Conservation (phyloP, 1,284 basidiomycete species). For the Trichosporon sp. region DNA sequence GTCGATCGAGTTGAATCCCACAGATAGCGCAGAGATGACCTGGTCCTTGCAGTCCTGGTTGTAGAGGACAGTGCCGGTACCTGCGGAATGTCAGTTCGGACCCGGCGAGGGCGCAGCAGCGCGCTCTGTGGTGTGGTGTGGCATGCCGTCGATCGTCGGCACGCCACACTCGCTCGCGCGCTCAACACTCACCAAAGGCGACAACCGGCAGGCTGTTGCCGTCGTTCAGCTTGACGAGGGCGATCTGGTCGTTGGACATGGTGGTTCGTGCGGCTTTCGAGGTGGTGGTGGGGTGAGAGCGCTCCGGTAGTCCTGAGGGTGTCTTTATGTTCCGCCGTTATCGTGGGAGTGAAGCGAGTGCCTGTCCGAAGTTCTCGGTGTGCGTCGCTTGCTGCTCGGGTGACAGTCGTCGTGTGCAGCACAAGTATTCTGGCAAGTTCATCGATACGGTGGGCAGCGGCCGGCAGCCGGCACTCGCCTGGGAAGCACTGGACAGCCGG, state of each 20-base stretch:
- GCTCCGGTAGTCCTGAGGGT: neutral
- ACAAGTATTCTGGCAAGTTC: neutral
- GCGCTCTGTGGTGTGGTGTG: neutral
- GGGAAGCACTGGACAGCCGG: neutral
- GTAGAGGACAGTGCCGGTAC: slow-evolving; percentile 34
- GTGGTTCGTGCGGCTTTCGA: neutral
- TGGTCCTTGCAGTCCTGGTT: slow-evolving; percentile 28
- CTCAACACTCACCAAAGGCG: slow-evolving; percentile 36
- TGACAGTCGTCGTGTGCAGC: neutral
- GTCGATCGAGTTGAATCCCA: slow-evolving; percentile 38
- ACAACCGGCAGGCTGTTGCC: slow-evolving; percentile 33
- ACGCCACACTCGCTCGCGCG: neutral
- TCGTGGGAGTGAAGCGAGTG: neutral
- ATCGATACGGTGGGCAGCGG: neutral
- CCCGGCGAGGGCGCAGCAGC: neutral
- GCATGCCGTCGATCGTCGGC: neutral
- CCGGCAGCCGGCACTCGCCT: neutral
- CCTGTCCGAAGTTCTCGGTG: neutral
- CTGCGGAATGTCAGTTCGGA: neutral
- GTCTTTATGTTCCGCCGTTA: too few relatives aligned
- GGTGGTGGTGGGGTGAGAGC: neutral
- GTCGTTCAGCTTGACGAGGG: slow-evolving; percentile 35
- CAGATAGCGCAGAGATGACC: slow-evolving; percentile 31
- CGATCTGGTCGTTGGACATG: slow-evolving; percentile 11
- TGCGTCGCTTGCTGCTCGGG: too few relatives aligned